Conservation (phyloP, 768 basidiomycete species). For the Hypsizygus marmoreus region DNA sequence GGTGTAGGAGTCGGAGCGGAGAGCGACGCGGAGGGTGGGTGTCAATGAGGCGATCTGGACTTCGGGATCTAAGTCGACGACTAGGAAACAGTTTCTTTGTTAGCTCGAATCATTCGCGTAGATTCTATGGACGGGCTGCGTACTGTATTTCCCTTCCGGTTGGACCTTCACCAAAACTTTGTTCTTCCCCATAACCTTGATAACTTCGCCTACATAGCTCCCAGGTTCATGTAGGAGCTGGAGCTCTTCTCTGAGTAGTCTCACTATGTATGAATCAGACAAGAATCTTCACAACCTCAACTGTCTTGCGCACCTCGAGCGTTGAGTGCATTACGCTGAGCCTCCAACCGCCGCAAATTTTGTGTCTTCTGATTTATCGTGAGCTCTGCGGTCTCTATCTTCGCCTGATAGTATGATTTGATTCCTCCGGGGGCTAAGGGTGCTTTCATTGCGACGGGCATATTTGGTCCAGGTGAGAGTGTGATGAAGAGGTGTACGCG, state of each 20-base stretch:
- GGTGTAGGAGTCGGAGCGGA: conserved; percentile 94
- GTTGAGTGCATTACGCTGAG: conserved; percentile 95
- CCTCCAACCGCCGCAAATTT: conserved; percentile 92
- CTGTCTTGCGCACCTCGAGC: conserved; percentile 68
- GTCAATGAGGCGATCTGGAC: conserved; percentile 81
- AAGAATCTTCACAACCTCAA: not conserved
- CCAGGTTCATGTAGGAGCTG: conserved; percentile 78
- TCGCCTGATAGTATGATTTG: conserved; percentile 92
- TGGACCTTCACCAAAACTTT: conserved; percentile 98
- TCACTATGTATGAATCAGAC: conserved; percentile 49
- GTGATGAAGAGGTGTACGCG: conserved; percentile 26
- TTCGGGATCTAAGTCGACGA: conserved; percentile 90
- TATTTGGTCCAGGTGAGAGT: conserved; percentile 12
- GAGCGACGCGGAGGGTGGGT: conserved; percentile 87
- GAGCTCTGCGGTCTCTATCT: conserved; percentile 92
- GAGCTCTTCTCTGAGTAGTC: conserved; percentile 88
- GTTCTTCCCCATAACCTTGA: conserved; percentile 99
- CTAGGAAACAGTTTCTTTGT: conserved; percentile 38
- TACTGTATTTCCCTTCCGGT: conserved; percentile 99
- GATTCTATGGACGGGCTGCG: no score
- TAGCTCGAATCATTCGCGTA: not conserved
- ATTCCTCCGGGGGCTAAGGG: conserved; percentile 62
- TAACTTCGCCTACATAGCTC: conserved; percentile 95
- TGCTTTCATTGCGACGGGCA: conserved; percentile 39
- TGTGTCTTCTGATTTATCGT: conserved; percentile 96